Evolutionary conservation across 352 stramenopile species (phyloP).

Genomic region (Lagenidium sp.): DNA sequence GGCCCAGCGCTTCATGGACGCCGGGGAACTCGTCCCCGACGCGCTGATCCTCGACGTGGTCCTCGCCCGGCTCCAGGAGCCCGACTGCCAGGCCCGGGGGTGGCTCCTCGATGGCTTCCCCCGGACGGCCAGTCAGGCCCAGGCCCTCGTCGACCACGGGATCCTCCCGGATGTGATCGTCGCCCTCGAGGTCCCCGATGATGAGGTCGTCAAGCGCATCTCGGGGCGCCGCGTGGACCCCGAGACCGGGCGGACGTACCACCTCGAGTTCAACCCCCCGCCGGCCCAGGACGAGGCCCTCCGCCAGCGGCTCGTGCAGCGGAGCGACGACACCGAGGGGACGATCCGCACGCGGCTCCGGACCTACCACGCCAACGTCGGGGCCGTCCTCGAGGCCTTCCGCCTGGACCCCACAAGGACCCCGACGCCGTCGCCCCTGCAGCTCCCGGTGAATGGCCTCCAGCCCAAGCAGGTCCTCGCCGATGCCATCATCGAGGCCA

Average conservation of each 20-base stretch:
- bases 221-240: slow-evolving; percentile 94
- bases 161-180: slow-evolving; percentile 88
- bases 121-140: slow-evolving; percentile 70
- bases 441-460: slow-evolving; percentile 16
- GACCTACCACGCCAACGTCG: slow-evolving; percentile 80
- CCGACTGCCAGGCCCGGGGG: slow-evolving; percentile 65
- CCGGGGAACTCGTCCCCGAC: slow-evolving; percentile 37
- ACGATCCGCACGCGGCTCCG: slow-evolving; percentile 86
- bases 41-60: slow-evolving; percentile 40
- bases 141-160: slow-evolving; percentile 69
- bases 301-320: slow-evolving; percentile 71
- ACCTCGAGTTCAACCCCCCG: slow-evolving; percentile 95
- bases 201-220: slow-evolving; percentile 93
- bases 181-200: slow-evolving; percentile 92
- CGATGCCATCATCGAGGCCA: slow-evolving; percentile 8
- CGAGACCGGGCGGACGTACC: slow-evolving; percentile 91
- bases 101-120: slow-evolving; percentile 94
- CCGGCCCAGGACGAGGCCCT: slow-evolving; percentile 45
- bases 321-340: slow-evolving; percentile 90
- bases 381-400: slow-evolving; percentile 28
- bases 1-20: slow-evolving; percentile 31
- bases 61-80: slow-evolving; percentile 64
- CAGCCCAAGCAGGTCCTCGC: slow-evolving; percentile 14
- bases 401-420: slow-evolving; percentile 21
- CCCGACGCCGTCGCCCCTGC: slow-evolving; percentile 4